Percentiles rank a stretch among this genome's conserved stretches.
phyloP scores from a whole-genome alignment of 352 stramenopile species.

The Phytophthora colocasiae region DNA sequence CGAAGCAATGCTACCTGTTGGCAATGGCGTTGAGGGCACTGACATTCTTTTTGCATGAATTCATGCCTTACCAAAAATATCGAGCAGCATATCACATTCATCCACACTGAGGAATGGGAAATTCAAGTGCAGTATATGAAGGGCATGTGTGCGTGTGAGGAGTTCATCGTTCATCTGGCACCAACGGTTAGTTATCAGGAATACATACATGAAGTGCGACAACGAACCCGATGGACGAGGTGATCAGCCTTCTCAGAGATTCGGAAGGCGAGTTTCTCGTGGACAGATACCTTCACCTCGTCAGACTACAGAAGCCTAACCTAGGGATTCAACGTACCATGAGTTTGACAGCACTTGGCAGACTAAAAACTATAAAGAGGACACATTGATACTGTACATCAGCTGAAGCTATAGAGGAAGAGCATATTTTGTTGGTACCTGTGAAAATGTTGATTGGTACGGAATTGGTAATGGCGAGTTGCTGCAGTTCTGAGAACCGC shows the following conservation, averaged over 20 bases:
- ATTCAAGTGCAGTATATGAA: constrained; percentile 53
- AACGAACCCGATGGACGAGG: constrained; percentile 50
- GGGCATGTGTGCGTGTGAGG: constrained; percentile 52
- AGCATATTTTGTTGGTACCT: constrained; percentile 15
- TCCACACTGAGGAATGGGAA: constrained; percentile 66
- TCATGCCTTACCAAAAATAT: constrained; percentile 63
- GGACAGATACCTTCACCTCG: constrained; percentile 49
- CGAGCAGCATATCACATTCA: constrained; percentile 83
- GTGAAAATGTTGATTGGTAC: constrained; percentile 57
- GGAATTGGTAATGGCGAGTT: constrained; percentile 45
- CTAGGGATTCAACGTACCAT: constrained; percentile 44
- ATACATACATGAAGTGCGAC: background rate
- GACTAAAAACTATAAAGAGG: constrained; percentile 36
- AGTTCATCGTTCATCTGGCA: constrained; percentile 59
- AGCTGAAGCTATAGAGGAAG: background rate
- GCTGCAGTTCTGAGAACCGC: constrained; percentile 53
- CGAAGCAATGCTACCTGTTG: constrained; percentile 55
- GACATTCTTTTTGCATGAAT: background rate
- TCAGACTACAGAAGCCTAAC: constrained; percentile 1
- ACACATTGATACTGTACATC: constrained; percentile 2
- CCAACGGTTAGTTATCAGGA: background rate
- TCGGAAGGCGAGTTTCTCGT: constrained; percentile 60
- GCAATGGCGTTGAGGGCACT: constrained; percentile 7
- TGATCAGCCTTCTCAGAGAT: constrained; percentile 53
- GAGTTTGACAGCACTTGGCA: constrained; percentile 46